A percentile compares a stretch with the other conserved stretches of the same genome.
Evolutionary conservation across 1,284 basidiomycete species (phyloP).

Genomic region (Ustilago shanxiensis): DNA sequence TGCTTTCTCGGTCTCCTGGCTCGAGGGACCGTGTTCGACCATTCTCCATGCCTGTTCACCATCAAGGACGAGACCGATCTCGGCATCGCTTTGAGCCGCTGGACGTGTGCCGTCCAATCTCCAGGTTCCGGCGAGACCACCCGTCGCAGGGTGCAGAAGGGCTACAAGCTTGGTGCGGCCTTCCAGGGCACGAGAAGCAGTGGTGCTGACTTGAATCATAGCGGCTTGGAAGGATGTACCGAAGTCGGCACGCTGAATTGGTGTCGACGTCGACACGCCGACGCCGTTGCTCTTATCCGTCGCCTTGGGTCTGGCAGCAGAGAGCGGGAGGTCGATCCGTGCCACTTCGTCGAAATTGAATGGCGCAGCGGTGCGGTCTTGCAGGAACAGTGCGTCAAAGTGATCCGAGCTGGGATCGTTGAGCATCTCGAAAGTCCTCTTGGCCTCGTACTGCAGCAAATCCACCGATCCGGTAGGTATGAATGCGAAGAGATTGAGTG

Average conservation of each 20-base stretch:
- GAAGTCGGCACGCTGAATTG: conserved; percentile 48
- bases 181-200: conserved; percentile 49
- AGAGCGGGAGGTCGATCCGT: conserved; percentile 42
- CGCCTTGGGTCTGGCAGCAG: not conserved
- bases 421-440: conserved; percentile 62
- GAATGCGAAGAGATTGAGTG: conserved; percentile 78
- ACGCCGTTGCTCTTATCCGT: conserved; percentile 15
- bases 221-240: conserved; percentile 50
- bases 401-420: conserved; percentile 73
- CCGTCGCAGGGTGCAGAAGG: conserved; percentile 40
- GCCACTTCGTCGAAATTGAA: conserved; percentile 70
- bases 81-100: conserved; percentile 45
- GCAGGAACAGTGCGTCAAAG: conserved; percentile 82
- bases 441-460: conserved; percentile 74
- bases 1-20: conserved; percentile 71
- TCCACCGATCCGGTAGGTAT: conserved; percentile 75
- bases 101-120: conserved; percentile 37
- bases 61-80: conserved; percentile 57
- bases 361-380: conserved; percentile 57
- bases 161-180: conserved; percentile 51
- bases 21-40: conserved; percentile 73
- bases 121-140: conserved; percentile 49
- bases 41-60: conserved; percentile 62
- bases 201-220: conserved; percentile 51
- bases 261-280: conserved; percentile 24